Percentiles rank a stretch among this genome's conserved stretches.
Conservation (phyloP, 371 early-diverging fungal genomes). For the Quaeritorhiza haematococci region DNA sequence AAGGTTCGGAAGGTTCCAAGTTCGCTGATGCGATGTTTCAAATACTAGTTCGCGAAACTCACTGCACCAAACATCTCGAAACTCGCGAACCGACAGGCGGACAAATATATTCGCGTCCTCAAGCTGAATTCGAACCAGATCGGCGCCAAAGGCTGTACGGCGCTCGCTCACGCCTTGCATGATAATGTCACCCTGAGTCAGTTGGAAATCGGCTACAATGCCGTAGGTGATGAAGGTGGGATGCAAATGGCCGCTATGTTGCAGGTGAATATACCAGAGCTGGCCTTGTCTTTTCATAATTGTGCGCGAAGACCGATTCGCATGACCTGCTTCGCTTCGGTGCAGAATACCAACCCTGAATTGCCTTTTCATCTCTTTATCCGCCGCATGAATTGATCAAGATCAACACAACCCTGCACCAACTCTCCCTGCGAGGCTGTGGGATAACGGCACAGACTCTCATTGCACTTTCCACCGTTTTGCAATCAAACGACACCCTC, state of each 20-base stretch:
- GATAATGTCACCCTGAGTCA: too few species aligned
- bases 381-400: too few species aligned
- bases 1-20: background rate
- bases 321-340: too few species aligned
- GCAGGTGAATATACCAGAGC: too few species aligned
- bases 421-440: constrained; percentile 20
- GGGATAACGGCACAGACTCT: constrained; percentile 22
- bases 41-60: constrained; percentile 21
- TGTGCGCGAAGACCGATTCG: background rate
- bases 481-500: constrained; percentile 29
- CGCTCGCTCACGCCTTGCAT: constrained; percentile 26
- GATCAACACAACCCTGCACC: constrained; percentile 31
- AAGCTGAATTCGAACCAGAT: constrained; percentile 42
- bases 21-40: constrained; percentile 21
- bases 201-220: too few species aligned
- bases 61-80: constrained; percentile 18
- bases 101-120: constrained; percentile 23
- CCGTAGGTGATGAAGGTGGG: constrained; percentile 31
- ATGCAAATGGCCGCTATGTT: constrained; percentile 41
- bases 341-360: background rate
- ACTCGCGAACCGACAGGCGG: constrained; percentile 16
- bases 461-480: constrained; percentile 38
- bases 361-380: background rate
- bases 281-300: too few species aligned
- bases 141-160: constrained; percentile 29